Base-by-base conservation (phyloP, 1,284 basidiomycete species). In the Heterobasidion irregulare region DNA sequence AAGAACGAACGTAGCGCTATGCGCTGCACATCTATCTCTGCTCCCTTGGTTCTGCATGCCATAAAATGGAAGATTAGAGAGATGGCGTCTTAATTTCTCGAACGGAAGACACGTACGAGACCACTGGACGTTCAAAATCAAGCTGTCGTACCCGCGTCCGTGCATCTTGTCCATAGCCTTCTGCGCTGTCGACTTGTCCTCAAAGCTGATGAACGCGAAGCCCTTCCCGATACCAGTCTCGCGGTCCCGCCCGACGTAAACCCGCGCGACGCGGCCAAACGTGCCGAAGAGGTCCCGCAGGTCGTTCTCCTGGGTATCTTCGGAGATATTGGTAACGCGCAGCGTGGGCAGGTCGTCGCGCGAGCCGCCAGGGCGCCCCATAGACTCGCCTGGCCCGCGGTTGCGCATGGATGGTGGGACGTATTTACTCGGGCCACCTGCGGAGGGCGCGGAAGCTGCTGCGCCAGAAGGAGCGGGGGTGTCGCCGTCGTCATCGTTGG, bases 191-290 rank as follows among this genome's bases (percentile, higher is more conserved):
- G 80, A 76, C 64, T 81, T 78, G 41, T 87, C 86, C 68, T 98
- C 95, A 67, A 98, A 99, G 70, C 89, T 93, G 63, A 98, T 94
- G 62, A 94, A 94, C 15, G 94, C 94, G 70, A 96, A 97, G 58
- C 97, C 96, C 72, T 98, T 98, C 63, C 94, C 94, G 47, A 89
- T 81, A 55, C 94, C 92, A 8, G 97, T 99, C 66, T 98, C 95
- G 59, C 94, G 82, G 70, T 99, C 96, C 56, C 92, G 82, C 45
- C 97, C 97, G 53, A 99, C 90, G 71, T 94, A 98, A 53, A 98
- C 94, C 53, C 94, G 77, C 46, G 84, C 86, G 46, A 96, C 87
- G 16, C 91, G 81, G 1, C 94, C 92, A 65, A 95, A 92, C 19
- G 75, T 66, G 53, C 85, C 81, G 70, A 99, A 99, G 19, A 99